Base-by-base conservation (phyloP, 2,329 filamentous ascomycete genomes). In the Fusarium nurragi region DNA sequence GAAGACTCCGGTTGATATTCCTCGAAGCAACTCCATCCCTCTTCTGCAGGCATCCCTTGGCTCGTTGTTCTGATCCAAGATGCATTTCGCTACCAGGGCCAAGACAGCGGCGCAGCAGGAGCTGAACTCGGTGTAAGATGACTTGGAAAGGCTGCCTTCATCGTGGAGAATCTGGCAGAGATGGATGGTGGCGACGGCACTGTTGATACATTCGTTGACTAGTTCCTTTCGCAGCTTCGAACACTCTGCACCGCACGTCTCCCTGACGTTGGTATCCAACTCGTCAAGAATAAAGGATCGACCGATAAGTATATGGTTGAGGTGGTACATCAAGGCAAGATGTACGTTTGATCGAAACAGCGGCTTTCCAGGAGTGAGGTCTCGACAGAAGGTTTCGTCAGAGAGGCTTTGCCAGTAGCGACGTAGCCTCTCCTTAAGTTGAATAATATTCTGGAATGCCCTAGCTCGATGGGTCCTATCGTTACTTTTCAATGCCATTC, bases 321-420 rank as follows among this genome's bases (percentile, higher is more conserved):
- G 34, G 10, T 71, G 59, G 10, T 71, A 62, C 4, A 56, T 64
- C 6, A 71, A 30, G 14, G 67, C 62, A 2, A 71, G 64, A 16
- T 71, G 68, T 3, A 64, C 50, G 36, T 71, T 71, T 14, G 48
- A 61, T n/a, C 54, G 50, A 25, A 71, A 71, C 1, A 71, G 39
- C 1, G 66, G 68, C 12, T 61, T 71, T 6, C 58, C 64, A 7
- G 60, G 68, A 2, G 46, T 58, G 2, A 71, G 26, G 11, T 71
- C 68, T 34, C 55, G 54, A 32, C 68, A 71, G 9, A 51, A 64
- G 4, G 48, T 66, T 13, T 64, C 58, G 8, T 61, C 34, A 6
- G 68, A 53, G 4, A 71, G 60, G 14, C 45, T 46, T 8, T 44
- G 25, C 68, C 68, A 71, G 39, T 57, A 64, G 8, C 28, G 54